Evolutionary conservation across 495 filamentous ascomycete species (phyloP).

Genomic region (Jackrogersella multiformis): DNA sequence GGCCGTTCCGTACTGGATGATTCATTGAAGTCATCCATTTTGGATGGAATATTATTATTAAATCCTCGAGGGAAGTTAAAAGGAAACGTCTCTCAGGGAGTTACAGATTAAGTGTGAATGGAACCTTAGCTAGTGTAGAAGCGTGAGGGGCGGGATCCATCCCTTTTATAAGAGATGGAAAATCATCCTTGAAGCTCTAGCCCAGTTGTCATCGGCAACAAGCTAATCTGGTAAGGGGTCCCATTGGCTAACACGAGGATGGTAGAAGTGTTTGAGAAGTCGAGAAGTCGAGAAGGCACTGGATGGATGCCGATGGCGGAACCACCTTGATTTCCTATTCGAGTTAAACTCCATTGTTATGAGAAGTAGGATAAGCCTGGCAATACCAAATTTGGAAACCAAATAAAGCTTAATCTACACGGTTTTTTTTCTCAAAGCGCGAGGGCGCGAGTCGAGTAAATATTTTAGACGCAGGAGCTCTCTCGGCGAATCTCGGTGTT

Average conservation of each 20-base stretch:
- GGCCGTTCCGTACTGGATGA: conserved; percentile 14
- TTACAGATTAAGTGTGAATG: conserved; percentile 7
- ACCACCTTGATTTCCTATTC: conserved; percentile 33
- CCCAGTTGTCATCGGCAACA: conserved; percentile 5
- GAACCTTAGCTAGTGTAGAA: conserved; percentile 11
- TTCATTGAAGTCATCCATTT: conserved; percentile 28
- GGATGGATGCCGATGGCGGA: conserved; percentile 38
- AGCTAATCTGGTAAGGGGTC: neutral
- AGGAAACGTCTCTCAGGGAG: conserved; percentile 4
- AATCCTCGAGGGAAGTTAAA: conserved; percentile 14
- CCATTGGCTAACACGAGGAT: conserved; percentile 23
- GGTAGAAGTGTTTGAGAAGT: conserved; percentile 17
- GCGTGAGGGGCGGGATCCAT: conserved; percentile 27
- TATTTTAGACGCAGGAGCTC: conserved; percentile 26
- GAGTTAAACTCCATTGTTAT: conserved; percentile 32
- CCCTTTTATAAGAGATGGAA: conserved; percentile 33
- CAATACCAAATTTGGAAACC: conserved; percentile 17
- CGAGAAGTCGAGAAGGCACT: conserved; percentile 28
- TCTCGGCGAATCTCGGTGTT: conserved; percentile 40
- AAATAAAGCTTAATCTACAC: conserved; percentile 28
- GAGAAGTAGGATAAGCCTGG: conserved; percentile 21
- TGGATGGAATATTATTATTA: conserved; percentile 16
- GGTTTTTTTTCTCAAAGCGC: conserved; percentile 3
- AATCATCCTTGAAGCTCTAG: conserved; percentile 13
- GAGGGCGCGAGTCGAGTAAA: conserved; percentile 23